Evolutionary conservation across 2,329 filamentous ascomycete genomes (phyloP).

Genomic region (Aspergillus hortae): DNA sequence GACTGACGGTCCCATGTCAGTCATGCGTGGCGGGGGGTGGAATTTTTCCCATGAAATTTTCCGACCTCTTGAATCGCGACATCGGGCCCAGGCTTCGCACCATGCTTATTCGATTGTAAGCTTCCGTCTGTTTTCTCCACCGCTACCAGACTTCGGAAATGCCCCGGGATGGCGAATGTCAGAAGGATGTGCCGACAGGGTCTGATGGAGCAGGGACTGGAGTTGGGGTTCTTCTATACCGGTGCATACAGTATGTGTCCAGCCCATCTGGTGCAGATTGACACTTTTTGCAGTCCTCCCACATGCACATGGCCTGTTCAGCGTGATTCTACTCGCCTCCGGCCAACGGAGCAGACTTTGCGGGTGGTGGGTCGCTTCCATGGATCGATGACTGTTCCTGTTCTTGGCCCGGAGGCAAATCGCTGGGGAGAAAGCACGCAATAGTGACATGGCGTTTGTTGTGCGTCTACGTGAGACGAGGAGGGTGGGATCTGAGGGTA

Average conservation of each 20-base stretch:
- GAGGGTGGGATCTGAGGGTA: too few relatives aligned
- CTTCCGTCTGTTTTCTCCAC: background rate
- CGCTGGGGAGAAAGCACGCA: too few relatives aligned
- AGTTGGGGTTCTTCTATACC: too few relatives aligned
- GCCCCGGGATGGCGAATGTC: background rate
- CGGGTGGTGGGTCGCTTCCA: background rate
- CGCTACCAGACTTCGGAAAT: background rate
- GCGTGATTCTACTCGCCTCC: background rate
- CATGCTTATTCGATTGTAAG: background rate
- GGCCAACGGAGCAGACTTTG: background rate
- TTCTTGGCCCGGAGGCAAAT: background rate
- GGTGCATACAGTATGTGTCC: too few relatives aligned
- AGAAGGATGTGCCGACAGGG: too few relatives aligned
- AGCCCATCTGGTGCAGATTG: too few relatives aligned
- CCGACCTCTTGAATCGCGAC: background rate
- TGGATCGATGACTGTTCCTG: background rate
- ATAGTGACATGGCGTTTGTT: too few relatives aligned
- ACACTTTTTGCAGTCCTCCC: too few relatives aligned
- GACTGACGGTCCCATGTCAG: background rate
- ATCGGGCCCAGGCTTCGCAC: conserved; percentile 1
- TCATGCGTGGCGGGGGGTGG: background rate
- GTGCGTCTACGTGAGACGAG: too few relatives aligned
- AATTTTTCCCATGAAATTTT: background rate
- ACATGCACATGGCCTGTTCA: too few relatives aligned
- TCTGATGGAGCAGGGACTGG: too few relatives aligned